Evolutionary conservation across 2,329 filamentous ascomycete species (phyloP).

Genomic region (Trichophyton benhamiae): DNA sequence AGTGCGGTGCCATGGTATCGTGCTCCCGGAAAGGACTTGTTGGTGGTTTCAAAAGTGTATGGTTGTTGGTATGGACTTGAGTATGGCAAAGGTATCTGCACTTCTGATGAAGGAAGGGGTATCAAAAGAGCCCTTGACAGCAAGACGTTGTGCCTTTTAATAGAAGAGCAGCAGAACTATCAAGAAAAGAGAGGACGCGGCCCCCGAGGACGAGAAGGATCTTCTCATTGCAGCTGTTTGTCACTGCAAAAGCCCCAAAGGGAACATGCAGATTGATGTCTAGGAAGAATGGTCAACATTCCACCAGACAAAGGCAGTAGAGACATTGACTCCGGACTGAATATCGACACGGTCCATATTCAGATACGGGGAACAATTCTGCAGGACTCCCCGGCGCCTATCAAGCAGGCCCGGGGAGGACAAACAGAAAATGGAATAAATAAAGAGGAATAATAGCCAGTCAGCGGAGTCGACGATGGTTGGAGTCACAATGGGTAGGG

Average conservation of each 20-base stretch:
- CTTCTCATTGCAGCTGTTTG: conserved; percentile 3
- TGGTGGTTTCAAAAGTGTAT: not conserved
- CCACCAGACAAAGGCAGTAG: not conserved
- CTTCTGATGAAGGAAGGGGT: not conserved
- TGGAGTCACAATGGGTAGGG: not conserved
- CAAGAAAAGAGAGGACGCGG: not conserved
- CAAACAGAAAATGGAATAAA: not conserved
- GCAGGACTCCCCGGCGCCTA: not conserved
- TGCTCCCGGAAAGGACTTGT: not conserved
- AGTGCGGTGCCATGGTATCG: conserved; percentile 18
- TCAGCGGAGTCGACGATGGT: not conserved
- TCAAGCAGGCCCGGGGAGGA: not conserved
- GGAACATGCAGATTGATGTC: not conserved
- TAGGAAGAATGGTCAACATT: not conserved
- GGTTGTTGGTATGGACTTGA: not conserved
- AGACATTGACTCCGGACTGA: conserved; percentile 2
- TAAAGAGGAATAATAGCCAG: conserved; percentile 2
- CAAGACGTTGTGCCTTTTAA: not conserved
- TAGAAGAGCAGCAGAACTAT: not conserved
- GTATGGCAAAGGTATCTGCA: not conserved
- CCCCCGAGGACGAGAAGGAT: not conserved
- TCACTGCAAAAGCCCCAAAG: not conserved
- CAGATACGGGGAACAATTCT: not conserved
- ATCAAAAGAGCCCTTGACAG: not conserved
- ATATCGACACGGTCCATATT: conserved; percentile 3